A percentile compares a stretch with the other conserved stretches of the same genome.
These are phyloP conservation scores for Dendrostoma leiphaemia DNA, from an alignment of 2,329 filamentous ascomycete genomes.

Conservation along the genomic window DNA sequence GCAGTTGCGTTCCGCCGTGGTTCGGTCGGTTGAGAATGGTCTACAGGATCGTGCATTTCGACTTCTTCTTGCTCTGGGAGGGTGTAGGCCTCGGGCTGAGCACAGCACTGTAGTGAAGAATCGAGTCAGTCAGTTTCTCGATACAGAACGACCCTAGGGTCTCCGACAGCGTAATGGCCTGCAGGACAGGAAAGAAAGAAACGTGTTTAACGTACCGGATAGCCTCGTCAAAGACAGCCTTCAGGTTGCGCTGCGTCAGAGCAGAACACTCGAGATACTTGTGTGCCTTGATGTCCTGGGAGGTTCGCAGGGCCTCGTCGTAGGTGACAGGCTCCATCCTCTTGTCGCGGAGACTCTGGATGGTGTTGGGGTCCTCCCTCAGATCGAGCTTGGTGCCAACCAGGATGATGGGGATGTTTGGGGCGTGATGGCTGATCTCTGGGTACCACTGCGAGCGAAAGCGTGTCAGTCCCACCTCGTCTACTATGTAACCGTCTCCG, in stretches of 20 bases:
- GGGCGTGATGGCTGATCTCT: slow-evolving; percentile 95
- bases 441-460: slow-evolving; percentile 76
- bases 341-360: slow-evolving; percentile 81
- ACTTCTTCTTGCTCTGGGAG: slow-evolving; percentile 60
- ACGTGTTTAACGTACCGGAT: slow-evolving; percentile 74
- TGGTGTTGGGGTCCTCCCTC: slow-evolving; percentile 80
- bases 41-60: slow-evolving; percentile 70
- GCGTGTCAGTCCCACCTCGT: slow-evolving; percentile 14
- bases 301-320: slow-evolving; percentile 83
- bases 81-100: slow-evolving; percentile 63
- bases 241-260: slow-evolving; percentile 91
- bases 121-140: slow-evolving; percentile 18
- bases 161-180: slow-evolving; percentile 25
- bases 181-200: too few relatives aligned
- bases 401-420: slow-evolving; percentile 91
- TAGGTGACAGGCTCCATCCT: slow-evolving; percentile 97
- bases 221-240: slow-evolving; percentile 98
- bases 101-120: slow-evolving; percentile 54
- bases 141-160: too few relatives aligned
- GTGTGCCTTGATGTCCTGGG: slow-evolving; percentile 91
- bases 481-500: background rate
- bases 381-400: slow-evolving; percentile 97
- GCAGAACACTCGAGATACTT: slow-evolving; percentile 99
- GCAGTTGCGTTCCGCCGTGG: background rate
- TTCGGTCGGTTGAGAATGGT: slow-evolving; percentile 20